Conservation (phyloP, 192 early-diverging fungal genomes). For the Jimgerdemannia flammicorona region DNA sequence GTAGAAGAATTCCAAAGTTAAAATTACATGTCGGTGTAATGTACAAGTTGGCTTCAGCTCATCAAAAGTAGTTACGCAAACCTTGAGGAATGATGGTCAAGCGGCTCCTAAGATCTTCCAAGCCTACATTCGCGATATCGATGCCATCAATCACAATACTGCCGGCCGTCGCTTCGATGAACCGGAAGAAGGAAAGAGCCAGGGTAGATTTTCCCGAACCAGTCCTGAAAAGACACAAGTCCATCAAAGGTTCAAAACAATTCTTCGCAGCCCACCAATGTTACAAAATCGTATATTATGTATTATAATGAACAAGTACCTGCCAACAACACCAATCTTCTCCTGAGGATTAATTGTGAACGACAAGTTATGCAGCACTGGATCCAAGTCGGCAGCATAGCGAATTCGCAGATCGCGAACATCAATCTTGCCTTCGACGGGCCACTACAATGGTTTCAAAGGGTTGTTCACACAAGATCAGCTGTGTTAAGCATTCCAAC, state of each 20-base stretch:
- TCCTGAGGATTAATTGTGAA: constrained; percentile 56
- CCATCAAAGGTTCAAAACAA: background rate
- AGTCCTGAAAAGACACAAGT: constrained; percentile 42
- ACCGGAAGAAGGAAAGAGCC: constrained; percentile 73
- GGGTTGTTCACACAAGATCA: background rate
- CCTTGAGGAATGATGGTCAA: constrained; percentile 91
- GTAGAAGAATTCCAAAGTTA: constrained; percentile 41
- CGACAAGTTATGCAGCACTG: constrained; percentile 73
- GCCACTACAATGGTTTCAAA: constrained; percentile 49
- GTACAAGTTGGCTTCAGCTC: background rate
- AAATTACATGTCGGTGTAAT: too few species aligned
- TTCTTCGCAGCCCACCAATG: background rate
- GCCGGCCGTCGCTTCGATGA: constrained; percentile 69
- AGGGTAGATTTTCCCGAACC: constrained; percentile 87
- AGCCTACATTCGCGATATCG: constrained; percentile 69
- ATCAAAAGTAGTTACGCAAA: background rate
- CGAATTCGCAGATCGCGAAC: constrained; percentile 68
- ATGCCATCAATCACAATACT: constrained; percentile 75
- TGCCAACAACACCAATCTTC: constrained; percentile 93
- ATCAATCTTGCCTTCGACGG: constrained; percentile 65
- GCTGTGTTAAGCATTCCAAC: too few species aligned
- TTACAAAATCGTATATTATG: background rate
- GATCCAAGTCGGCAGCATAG: constrained; percentile 66
- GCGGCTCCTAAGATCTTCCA: constrained; percentile 72
- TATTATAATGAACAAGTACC: background rate